These are phyloP conservation scores for Ormosia emarginata DNA, from an alignment of 306 rosid species.

Conservation along the genomic window DNA sequence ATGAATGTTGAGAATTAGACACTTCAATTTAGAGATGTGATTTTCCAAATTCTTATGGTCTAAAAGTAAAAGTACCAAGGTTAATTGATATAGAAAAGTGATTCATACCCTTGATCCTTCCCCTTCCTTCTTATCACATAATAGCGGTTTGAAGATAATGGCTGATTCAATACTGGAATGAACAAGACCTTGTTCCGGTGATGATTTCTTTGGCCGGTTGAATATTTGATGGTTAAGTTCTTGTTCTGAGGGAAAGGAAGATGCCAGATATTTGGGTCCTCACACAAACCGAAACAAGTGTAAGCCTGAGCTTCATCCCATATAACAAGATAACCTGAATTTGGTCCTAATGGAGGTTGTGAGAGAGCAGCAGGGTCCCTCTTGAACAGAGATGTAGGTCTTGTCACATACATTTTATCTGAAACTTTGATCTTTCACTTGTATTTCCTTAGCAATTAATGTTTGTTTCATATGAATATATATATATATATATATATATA, in stretches of 20 bases:
- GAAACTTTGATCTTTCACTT: too few relatives aligned
- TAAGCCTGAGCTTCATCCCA: conserved; percentile 19
- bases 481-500: too few relatives aligned
- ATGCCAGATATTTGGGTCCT: neutral
- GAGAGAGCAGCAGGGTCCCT: conserved; percentile 16
- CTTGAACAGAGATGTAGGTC: conserved; percentile 18
- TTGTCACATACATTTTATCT: conserved; percentile 33
- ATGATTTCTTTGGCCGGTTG: neutral
- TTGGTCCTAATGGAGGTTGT: conserved; percentile 28
- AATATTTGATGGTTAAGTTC: neutral
- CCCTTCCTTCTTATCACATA: conserved; percentile 46
- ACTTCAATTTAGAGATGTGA: too few relatives aligned
- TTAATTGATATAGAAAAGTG: neutral
- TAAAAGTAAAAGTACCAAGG: neutral
- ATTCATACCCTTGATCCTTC: conserved; percentile 28
- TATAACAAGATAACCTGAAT: conserved; percentile 31
- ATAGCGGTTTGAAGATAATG: conserved; percentile 47
- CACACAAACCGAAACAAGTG: conserved; percentile 17
- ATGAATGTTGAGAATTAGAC: neutral
- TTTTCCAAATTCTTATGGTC: neutral
- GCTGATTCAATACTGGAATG: conserved; percentile 61
- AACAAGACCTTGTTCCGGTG: conserved; percentile 32
- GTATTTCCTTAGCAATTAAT: too few relatives aligned
- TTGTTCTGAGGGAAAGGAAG: conserved; percentile 44
- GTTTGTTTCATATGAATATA: too few relatives aligned